Percentiles rank a stretch among this genome's conserved stretches.
Conservation (phyloP, 257 asterid species). For the Solanum sitiens region DNA sequence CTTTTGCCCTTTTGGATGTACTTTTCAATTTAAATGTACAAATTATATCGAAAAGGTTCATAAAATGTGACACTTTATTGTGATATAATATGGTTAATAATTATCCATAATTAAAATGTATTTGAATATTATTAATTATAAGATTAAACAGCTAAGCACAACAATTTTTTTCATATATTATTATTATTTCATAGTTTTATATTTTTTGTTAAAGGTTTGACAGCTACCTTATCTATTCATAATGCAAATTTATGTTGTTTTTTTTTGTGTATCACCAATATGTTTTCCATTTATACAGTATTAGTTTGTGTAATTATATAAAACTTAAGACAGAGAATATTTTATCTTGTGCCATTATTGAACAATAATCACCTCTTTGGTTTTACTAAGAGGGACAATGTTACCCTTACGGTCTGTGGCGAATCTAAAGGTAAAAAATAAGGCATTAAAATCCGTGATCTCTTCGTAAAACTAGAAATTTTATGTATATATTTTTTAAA, state of each 20-base stretch:
- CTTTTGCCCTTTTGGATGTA: not conserved
- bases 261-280: not conserved
- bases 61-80: not conserved
- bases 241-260: not conserved
- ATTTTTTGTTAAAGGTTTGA: not conserved
- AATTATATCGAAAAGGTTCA: not conserved
- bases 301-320: not conserved
- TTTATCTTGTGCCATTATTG: too few relatives aligned
- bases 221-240: not conserved
- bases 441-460: accelerated
- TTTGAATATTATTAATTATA: not conserved
- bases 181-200: not conserved
- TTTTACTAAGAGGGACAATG: too few relatives aligned
- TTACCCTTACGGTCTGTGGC: too few relatives aligned
- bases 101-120: not conserved
- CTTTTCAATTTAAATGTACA: not conserved
- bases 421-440: too few relatives aligned
- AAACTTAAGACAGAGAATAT: not conserved
- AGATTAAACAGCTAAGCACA: not conserved
- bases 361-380: too few relatives aligned
- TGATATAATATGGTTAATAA: not conserved
- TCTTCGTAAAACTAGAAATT: too few relatives aligned
- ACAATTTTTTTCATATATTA: not conserved
- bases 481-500: too few relatives aligned
- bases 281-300: not conserved